A percentile compares a stretch with the other conserved stretches of the same genome.
These are phyloP conservation scores for Botryobasidium botryosum DNA, from an alignment of 768 basidiomycete genomes.

Conservation along the genomic window DNA sequence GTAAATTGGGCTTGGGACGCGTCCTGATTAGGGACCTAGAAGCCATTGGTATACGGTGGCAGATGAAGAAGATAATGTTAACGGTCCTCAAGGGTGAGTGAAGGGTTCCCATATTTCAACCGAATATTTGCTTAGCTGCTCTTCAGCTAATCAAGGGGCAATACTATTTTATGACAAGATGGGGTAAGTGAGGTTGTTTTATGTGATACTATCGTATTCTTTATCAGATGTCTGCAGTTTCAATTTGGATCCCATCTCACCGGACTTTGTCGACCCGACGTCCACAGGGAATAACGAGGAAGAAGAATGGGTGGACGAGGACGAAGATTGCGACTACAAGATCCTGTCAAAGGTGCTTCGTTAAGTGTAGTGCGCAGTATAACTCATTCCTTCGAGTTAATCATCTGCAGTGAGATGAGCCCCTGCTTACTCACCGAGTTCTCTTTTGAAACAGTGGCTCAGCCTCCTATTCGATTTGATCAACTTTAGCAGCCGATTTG, in stretches of 20 bases:
- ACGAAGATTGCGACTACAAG: conserved; percentile 6
- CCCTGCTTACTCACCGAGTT: no score
- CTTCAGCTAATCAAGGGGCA: conserved; percentile 10
- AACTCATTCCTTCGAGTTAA: no score
- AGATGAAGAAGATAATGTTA: conserved; percentile 17
- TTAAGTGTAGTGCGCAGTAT: no score
- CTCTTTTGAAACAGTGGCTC: no score
- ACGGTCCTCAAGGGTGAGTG: conserved; percentile 16
- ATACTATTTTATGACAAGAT: conserved; percentile 12
- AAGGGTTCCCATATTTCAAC: no score
- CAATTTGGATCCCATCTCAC: conserved; percentile 8
- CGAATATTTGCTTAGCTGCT: not conserved
- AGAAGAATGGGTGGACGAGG: conserved; percentile 4
- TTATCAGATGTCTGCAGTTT: not conserved
- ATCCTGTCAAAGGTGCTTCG: conserved; percentile 9
- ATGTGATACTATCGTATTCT: not conserved
- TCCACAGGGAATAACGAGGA: not conserved
- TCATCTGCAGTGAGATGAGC: no score
- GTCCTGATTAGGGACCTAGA: conserved; percentile 13
- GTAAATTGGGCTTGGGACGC: conserved; percentile 10
- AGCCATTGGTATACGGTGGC: conserved; percentile 9
- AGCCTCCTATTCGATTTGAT: no score
- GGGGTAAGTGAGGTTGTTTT: conserved; percentile 8
- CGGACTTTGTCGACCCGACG: not conserved
- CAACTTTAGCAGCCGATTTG: no score